Percentiles rank a stretch among this genome's conserved stretches.
Evolutionary conservation across 2,329 filamentous ascomycete genomes (phyloP).

Genomic region (Cladophialophora carrionii): DNA sequence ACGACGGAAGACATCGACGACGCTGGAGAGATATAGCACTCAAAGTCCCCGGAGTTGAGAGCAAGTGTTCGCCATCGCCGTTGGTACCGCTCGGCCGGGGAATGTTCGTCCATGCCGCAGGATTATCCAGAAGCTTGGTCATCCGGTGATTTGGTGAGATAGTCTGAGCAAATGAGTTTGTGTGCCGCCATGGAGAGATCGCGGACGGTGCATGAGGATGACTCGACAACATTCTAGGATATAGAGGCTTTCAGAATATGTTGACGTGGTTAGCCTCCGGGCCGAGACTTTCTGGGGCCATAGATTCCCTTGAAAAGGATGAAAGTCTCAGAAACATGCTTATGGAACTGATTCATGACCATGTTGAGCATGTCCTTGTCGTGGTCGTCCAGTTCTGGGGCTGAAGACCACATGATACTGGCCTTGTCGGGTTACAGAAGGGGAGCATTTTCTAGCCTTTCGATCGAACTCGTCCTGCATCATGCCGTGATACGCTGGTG

Average conservation of each 20-base stretch:
- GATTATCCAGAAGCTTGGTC: neutral
- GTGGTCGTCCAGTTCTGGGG: slow-evolving; percentile 22
- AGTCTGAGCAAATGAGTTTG: slow-evolving; percentile 12
- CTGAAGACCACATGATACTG: slow-evolving; percentile 25
- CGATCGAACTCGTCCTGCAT: slow-evolving; percentile 32
- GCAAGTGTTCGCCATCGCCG: neutral
- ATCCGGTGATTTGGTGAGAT: slow-evolving; percentile 5
- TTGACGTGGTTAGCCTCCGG: no score
- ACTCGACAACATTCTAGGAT: slow-evolving; percentile 27
- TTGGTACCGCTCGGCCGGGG: neutral
- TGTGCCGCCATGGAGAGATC: slow-evolving; percentile 21
- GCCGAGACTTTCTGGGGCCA: neutral
- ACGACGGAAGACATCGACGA: neutral
- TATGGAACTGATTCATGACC: slow-evolving; percentile 15
- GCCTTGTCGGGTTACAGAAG: slow-evolving; percentile 22
- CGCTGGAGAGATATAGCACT: neutral
- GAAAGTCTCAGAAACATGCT: slow-evolving; percentile 23
- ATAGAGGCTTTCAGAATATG: slow-evolving; percentile 26
- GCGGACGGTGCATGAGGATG: slow-evolving; percentile 25
- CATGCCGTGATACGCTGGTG: slow-evolving; percentile 20
- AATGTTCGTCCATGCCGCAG: slow-evolving; percentile 5
- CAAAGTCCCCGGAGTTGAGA: neutral
- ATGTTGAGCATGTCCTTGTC: slow-evolving; percentile 23
- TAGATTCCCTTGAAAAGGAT: slow-evolving; percentile 15
- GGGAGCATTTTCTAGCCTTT: slow-evolving; percentile 23